These are phyloP conservation scores for Sarocladium oryzae DNA, from an alignment of 2,329 filamentous ascomycete genomes.

Conservation along the genomic window DNA sequence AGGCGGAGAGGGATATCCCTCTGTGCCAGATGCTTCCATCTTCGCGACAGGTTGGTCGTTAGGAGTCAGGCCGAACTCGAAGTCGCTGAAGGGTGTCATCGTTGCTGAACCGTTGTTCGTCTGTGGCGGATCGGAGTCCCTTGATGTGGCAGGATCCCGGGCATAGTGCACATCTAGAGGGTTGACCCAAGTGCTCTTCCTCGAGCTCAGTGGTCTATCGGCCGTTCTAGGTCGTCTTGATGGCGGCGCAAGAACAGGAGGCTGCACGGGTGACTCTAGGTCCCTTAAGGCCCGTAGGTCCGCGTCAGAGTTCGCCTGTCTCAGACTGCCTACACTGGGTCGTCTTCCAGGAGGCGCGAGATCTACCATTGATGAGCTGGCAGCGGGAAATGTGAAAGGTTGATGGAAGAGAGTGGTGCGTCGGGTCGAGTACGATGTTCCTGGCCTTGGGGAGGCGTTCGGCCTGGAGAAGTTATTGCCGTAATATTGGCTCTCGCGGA, in stretches of 20 bases:
- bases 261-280: background rate
- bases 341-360: conserved; percentile 26
- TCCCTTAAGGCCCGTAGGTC: conserved; percentile 23
- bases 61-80: conserved; percentile 27
- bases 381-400: conserved; percentile 30
- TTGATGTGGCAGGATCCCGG: background rate
- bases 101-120: conserved; percentile 13
- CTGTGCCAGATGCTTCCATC: conserved; percentile 10
- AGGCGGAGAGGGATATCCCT: conserved; percentile 31
- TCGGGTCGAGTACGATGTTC: conserved; percentile 31
- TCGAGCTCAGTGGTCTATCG: conserved; percentile 16
- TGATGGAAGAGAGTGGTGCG: conserved; percentile 22
- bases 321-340: conserved; percentile 21
- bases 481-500: conserved; percentile 30
- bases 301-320: conserved; percentile 31
- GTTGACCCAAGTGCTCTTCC: conserved; percentile 36
- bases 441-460: conserved; percentile 27
- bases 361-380: conserved; percentile 39
- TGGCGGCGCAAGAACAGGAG: conserved; percentile 9
- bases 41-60: conserved; percentile 12
- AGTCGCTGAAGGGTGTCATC: conserved; percentile 35
- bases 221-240: conserved; percentile 28
- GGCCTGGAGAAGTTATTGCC: conserved; percentile 29
- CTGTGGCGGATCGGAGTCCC: background rate
- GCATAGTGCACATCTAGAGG: conserved; percentile 40